Evolutionary conservation across 306 rosid species (phyloP), one percentile per base, ranked within the genome.

Genomic region (Crotalaria pallida): DNA sequence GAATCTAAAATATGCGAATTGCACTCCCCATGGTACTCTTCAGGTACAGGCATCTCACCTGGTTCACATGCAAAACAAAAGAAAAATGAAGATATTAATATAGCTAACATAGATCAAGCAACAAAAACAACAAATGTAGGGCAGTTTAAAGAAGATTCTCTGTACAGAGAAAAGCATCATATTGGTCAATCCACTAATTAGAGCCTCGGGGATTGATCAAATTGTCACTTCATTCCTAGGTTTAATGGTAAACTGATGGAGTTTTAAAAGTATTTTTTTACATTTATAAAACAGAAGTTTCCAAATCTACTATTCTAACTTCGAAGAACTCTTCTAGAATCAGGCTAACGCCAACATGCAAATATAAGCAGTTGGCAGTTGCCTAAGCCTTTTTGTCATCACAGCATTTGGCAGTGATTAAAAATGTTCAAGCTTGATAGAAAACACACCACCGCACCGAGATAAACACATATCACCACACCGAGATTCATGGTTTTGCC

Each of bases 11-110:
- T 70, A 86, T 71, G 3, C 91, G 81, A 76, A 84, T 77, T 0
- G 89, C 84, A 29, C 85, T 80, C 13, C 96, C 89, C 91, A 84
- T 88, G 4, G 92, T 82, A 58, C 85, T 89, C 77, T 86, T 86
- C 74, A 89, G 52, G 75, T 84, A 77, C 76, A 88, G 68, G 77
- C 91, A 88, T 33, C 89, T 65, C 40, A 89, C 92, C 92, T 89
- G 75, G 75, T 56, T 18, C 10, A 17, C 67, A 76, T n/a, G 26
- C n/a, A 57, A 61, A 24, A 10, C 23, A 61, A 24, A 4, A 19
- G 43, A 53, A 0, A 8, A 10, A 27, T 3, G 0, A 5, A 11
- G 49, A 5, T n/a, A 59, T 16, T 27, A 41, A 27, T n/a, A n/a
- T 9, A 15, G 41, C 27, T n/a, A 4, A 1, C 2, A 72, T 16